Conservation (phyloP, 768 basidiomycete species). For the Tricholoma furcatifolium region DNA sequence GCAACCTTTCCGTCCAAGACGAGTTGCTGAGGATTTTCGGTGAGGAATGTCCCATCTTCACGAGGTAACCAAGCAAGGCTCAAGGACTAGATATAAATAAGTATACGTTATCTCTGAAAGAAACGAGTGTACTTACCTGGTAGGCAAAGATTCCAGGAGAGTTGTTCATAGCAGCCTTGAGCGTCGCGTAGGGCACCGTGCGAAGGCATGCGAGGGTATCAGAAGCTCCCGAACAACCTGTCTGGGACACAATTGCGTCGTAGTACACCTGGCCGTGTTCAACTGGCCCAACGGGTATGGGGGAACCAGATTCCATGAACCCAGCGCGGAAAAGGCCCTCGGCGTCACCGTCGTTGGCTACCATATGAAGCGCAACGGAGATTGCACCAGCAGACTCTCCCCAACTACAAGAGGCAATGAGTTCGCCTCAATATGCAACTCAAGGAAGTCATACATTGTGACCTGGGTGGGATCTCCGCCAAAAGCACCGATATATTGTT, state of each 20-base stretch:
- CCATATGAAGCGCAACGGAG: conserved; percentile 48
- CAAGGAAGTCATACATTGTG: conserved; percentile 35
- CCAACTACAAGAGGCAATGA: conserved; percentile 30
- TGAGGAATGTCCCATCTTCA: conserved; percentile 48
- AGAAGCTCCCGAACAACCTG: conserved; percentile 35
- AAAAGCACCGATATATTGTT: conserved; percentile 57
- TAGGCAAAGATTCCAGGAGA: conserved; percentile 42
- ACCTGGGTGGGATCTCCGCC: conserved; percentile 59
- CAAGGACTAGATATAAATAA: conserved; percentile 29
- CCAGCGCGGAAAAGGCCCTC: conserved; percentile 50
- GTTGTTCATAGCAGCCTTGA: conserved; percentile 43
- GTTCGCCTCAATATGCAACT: neutral
- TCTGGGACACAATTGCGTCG: conserved; percentile 38
- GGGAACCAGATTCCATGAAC: conserved; percentile 51
- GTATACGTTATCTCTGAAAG: neutral
- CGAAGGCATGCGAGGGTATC: conserved; percentile 49
- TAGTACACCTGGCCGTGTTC: conserved; percentile 45
- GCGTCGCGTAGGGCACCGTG: conserved; percentile 30
- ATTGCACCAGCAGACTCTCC: conserved; percentile 62
- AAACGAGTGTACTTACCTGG: conserved; percentile 28
- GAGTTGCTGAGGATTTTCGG: conserved; percentile 39
- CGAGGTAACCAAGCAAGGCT: conserved; percentile 47
- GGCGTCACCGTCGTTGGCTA: conserved; percentile 41
- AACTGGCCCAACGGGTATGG: conserved; percentile 44
- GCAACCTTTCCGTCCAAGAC: conserved; percentile 43